Base-by-base conservation (phyloP, 2,329 filamentous ascomycete genomes). In the Chaetomiaceae sp. region DNA sequence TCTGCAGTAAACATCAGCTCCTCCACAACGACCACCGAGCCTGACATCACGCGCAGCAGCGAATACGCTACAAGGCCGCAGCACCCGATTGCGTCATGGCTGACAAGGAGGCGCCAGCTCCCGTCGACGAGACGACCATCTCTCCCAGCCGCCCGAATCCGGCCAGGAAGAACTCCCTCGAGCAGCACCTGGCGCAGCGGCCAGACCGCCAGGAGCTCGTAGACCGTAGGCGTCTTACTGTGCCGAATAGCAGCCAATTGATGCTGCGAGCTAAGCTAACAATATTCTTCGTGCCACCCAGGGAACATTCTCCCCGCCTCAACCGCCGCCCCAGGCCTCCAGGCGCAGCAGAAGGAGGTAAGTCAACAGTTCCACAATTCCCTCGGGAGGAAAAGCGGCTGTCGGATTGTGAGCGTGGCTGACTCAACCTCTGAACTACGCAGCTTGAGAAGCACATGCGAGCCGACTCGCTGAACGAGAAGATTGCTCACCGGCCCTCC, bases 271-370 rank as follows among this genome's bases (percentile, higher is more conserved):
- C 40, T 53, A 26, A 52, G 45, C 30, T 2, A n/a, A n/a, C n/a
- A n/a, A 9, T 38, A 9, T 20, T 17, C 37, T 39, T 22, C 26
- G 15, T 33, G 9, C 8, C 45, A 38, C 41, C 42, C 29, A 91
- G 86, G 83, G 57, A 95, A 95, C 68, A 95, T 96, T 64, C 81
- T 96, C 20, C 86, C 87, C 20, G 80, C 82, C 46, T 85, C 85
- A 26, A 84, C 68, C 42, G 88, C 85, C 15, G 88, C 89, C 0
- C 89, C 90, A 0, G 78, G 84, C 2, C 72, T 96, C 44, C 82
- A 84, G 62, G 88, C 84, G 46, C 81, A 88, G 52, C 88, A 93
- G 66, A 84, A 79, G 61, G 87, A 95, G 64, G 74, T 75, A 50
- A 61, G 67, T 29, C 11, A 3, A 14, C 20, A 9, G 4, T 42